Conservation (phyloP, 2,329 filamentous ascomycete genomes). For the Talaromyces sp. region DNA sequence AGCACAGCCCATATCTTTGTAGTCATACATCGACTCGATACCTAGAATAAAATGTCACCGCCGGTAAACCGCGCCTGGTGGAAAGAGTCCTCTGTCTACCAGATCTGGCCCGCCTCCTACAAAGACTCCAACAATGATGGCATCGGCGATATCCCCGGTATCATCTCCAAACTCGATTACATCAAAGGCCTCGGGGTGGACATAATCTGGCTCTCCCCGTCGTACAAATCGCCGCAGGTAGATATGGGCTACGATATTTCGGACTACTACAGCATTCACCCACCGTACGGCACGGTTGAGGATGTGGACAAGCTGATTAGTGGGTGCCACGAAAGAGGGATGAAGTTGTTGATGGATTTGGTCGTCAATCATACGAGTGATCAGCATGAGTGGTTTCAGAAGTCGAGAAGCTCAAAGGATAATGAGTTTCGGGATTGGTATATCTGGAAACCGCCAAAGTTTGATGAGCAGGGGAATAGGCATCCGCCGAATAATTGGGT, state of each 20-base stretch:
- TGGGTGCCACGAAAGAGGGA: slow-evolving; percentile 59
- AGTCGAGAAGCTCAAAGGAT: slow-evolving; percentile 59
- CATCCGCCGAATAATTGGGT: slow-evolving; percentile 73
- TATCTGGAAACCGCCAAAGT: slow-evolving; percentile 53
- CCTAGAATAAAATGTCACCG: not conserved
- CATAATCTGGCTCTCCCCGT: slow-evolving; percentile 55
- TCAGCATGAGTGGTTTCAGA: slow-evolving; percentile 68
- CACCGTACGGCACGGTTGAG: slow-evolving; percentile 62
- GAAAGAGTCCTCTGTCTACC: slow-evolving; percentile 58
- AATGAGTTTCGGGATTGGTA: slow-evolving; percentile 69
- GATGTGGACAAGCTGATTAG: slow-evolving; percentile 63
- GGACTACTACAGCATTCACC: slow-evolving; percentile 64
- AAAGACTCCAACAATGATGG: slow-evolving; percentile 52
- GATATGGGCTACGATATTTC: slow-evolving; percentile 54
- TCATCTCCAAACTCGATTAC: slow-evolving; percentile 63
- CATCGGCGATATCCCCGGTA: slow-evolving; percentile 63
- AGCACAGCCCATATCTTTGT: not conserved
- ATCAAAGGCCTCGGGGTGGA: slow-evolving; percentile 60
- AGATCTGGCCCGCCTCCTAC: slow-evolving; percentile 59
- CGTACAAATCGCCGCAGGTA: slow-evolving; percentile 52
- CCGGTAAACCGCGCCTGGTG: slow-evolving; percentile 47
- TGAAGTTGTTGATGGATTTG: slow-evolving; percentile 70
- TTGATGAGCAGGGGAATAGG: slow-evolving; percentile 56
- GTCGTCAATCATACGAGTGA: slow-evolving; percentile 76
- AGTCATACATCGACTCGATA: not conserved